Evolutionary conservation across 352 stramenopile species (phyloP).

Genomic region (Pythium plurisporium): DNA sequence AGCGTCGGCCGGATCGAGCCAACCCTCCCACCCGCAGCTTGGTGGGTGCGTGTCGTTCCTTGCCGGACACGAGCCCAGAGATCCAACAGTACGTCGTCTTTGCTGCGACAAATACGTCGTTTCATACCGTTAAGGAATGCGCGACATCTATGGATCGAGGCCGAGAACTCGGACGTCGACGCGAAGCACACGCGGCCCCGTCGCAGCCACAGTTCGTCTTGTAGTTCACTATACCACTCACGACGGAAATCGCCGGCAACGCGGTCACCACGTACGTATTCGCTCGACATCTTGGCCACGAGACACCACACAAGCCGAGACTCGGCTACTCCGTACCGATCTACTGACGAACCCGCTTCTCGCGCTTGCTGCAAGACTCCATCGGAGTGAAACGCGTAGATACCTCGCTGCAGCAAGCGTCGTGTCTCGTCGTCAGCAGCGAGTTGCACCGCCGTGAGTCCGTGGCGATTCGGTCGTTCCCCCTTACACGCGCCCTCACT

Average conservation of each 20-base stretch:
- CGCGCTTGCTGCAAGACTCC: conserved; percentile 9
- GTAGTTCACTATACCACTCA: conserved; percentile 53
- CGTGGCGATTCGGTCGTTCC: conserved; percentile 45
- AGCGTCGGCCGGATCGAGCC: conserved; percentile 2
- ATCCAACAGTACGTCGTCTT: conserved; percentile 22
- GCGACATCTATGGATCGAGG: conserved; percentile 37
- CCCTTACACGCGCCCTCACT: conserved; percentile 49
- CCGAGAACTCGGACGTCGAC: conserved; percentile 36
- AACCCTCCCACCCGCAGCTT: too few species aligned
- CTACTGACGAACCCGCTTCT: neutral
- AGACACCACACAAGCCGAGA: conserved; percentile 54
- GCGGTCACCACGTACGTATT: conserved; percentile 34
- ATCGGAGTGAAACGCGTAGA: conserved; percentile 47
- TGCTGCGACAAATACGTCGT: conserved; percentile 23
- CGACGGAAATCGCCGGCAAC: conserved; percentile 33
- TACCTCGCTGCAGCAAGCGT: conserved; percentile 32
- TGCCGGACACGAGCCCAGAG: conserved; percentile 16
- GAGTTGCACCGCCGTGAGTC: conserved; percentile 45
- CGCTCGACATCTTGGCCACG: conserved; percentile 44
- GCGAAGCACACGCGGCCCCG: conserved; percentile 50
- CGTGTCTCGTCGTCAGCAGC: conserved; percentile 27
- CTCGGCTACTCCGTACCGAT: neutral
- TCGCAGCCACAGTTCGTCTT: conserved; percentile 57
- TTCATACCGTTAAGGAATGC: conserved; percentile 66
- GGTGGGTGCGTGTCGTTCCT: too few species aligned